These are phyloP conservation scores for Cercospora zeina DNA, from an alignment of 2,329 filamentous ascomycete genomes.

Conservation along the genomic window DNA sequence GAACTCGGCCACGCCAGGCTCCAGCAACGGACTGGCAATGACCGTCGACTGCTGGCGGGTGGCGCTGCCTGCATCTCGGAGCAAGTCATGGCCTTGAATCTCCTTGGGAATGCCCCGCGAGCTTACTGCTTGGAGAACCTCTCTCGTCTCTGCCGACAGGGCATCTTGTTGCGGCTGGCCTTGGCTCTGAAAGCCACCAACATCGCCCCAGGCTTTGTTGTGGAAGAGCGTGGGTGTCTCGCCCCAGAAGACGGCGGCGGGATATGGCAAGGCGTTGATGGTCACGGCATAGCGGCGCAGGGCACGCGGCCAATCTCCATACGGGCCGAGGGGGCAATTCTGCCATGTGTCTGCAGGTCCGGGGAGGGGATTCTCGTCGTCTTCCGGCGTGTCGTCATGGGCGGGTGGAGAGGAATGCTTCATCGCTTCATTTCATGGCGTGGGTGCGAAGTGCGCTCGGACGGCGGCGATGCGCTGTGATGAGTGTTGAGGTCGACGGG, in stretches of 20 bases:
- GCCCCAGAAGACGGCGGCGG: conserved; percentile 48
- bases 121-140: conserved; percentile 40
- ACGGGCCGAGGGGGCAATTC: conserved; percentile 38
- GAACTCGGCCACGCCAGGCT: neutral
- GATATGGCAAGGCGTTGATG: conserved; percentile 45
- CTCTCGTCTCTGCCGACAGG: conserved; percentile 41
- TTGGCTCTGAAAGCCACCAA: conserved; percentile 37
- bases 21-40: conserved; percentile 33
- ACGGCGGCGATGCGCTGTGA: neutral
- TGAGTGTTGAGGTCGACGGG: neutral
- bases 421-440: conserved; percentile 22
- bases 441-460: neutral
- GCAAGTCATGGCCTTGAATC: conserved; percentile 28
- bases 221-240: conserved; percentile 43
- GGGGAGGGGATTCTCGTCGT: conserved; percentile 20
- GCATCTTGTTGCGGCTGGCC: conserved; percentile 39
- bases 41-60: conserved; percentile 24
- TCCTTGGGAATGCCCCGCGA: conserved; percentile 29
- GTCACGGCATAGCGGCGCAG: conserved; percentile 36
- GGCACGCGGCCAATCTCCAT: conserved; percentile 41
- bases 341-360: conserved; percentile 23
- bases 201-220: conserved; percentile 47
- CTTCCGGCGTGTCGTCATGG: neutral
- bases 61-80: conserved; percentile 11
- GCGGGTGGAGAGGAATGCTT: conserved; percentile 16